These are phyloP conservation scores for Neospermospora avenae DNA, from an alignment of 2,329 filamentous ascomycete species.

Conservation along the genomic window DNA sequence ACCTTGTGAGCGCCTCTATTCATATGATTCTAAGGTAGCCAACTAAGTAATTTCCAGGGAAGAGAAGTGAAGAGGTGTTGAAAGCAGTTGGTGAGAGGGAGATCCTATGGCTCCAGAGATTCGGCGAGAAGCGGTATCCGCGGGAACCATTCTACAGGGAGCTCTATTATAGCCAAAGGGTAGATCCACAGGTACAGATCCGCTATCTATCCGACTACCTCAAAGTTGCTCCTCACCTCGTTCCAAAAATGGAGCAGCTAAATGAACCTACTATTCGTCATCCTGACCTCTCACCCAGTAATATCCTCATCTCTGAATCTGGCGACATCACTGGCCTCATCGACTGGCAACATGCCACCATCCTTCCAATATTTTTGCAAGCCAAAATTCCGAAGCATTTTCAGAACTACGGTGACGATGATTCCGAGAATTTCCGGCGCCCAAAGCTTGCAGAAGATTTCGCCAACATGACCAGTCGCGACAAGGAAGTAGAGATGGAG, in stretches of 20 bases:
- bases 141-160: conserved; percentile 21
- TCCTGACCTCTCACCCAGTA: conserved; percentile 29
- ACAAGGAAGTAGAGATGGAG: conserved; percentile 23
- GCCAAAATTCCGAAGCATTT: conserved; percentile 35
- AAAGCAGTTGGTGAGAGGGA: conserved; percentile 22
- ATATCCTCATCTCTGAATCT: conserved; percentile 32
- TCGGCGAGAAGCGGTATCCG: conserved; percentile 19
- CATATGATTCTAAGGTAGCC: conserved; percentile 5
- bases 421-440: conserved; percentile 21
- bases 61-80: conserved; percentile 18
- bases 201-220: conserved; percentile 19
- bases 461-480: conserved; percentile 16
- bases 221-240: conserved; percentile 21
- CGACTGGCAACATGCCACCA: conserved; percentile 34
- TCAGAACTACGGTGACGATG: conserved; percentile 36
- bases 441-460: conserved; percentile 20
- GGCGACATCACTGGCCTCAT: conserved; percentile 33
- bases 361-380: conserved; percentile 33
- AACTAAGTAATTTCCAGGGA: conserved; percentile 14
- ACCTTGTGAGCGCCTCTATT: conserved; percentile 20
- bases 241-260: conserved; percentile 17
- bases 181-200: conserved; percentile 21
- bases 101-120: conserved; percentile 17
- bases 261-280: conserved; percentile 21
- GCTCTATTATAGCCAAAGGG: conserved; percentile 19